Percentiles rank a stretch among this genome's conserved stretches.
phyloP scores from a whole-genome alignment of 805 yeast genomes.

The Teunomyces pallodes region DNA sequence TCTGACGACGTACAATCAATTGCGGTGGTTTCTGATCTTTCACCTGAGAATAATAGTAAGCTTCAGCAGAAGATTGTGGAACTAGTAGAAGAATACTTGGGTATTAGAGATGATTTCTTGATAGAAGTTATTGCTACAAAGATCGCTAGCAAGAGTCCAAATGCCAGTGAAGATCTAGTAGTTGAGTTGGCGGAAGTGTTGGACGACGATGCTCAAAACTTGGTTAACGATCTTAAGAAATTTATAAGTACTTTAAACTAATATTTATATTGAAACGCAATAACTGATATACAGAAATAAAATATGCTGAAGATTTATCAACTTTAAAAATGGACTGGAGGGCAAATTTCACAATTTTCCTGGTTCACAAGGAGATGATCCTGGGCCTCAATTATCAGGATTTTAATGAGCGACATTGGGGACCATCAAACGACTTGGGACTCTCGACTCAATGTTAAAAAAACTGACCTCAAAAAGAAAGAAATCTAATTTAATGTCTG shows the following conservation, averaged over 20 bases:
- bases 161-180: slow-evolving; percentile 31
- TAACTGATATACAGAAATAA: not conserved
- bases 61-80: slow-evolving; percentile 38
- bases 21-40: slow-evolving; percentile 10
- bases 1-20: not conserved
- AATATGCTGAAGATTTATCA: not conserved
- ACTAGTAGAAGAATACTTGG: slow-evolving; percentile 51
- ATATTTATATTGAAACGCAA: slow-evolving; percentile 1
- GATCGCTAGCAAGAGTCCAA: slow-evolving; percentile 30
- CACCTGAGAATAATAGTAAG: slow-evolving; percentile 11
- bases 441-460: slow-evolving; percentile 1
- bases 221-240: slow-evolving; percentile 42
- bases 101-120: slow-evolving; percentile 51
- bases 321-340: not conserved
- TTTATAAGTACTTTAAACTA: slow-evolving; percentile 10
- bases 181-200: slow-evolving; percentile 49
- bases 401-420: not conserved
- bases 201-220: slow-evolving; percentile 46
- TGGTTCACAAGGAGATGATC: slow-evolving; percentile 1
- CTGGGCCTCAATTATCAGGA: slow-evolving; percentile 4
- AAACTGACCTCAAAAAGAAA: not conserved
- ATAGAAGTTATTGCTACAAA: slow-evolving; percentile 41
- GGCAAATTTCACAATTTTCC: not conserved
- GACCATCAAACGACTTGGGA: not conserved
- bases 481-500: not conserved